A percentile compares a stretch with the other conserved stretches of the same genome.
phyloP scores from a whole-genome alignment of 2,329 filamentous ascomycete genomes.

The Colletotrichum viniferum region DNA sequence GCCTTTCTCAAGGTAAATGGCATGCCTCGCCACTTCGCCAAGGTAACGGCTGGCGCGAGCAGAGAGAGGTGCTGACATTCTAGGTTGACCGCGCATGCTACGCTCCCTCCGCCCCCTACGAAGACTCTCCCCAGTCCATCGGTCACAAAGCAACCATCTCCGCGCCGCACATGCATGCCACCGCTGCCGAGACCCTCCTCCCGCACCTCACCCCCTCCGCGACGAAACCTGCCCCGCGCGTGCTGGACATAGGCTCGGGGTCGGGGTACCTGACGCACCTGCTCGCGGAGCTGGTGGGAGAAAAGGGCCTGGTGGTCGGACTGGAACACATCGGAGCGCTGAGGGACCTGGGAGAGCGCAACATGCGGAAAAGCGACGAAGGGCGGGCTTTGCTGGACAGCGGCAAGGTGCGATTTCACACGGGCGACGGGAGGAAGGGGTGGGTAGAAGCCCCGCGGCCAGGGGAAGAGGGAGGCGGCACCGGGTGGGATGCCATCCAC shows the following conservation, averaged over 20 bases:
- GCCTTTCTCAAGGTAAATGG: constrained; percentile 73
- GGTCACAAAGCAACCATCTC: constrained; percentile 62
- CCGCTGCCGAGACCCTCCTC: constrained; percentile 55
- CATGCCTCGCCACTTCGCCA: too few species aligned
- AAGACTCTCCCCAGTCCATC: constrained; percentile 60
- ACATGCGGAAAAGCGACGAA: constrained; percentile 67
- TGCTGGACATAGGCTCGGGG: constrained; percentile 78
- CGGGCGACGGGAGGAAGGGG: constrained; percentile 75
- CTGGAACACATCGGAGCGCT: constrained; percentile 75
- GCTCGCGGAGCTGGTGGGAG: constrained; percentile 76
- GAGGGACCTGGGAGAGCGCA: constrained; percentile 64
- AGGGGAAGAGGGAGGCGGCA: constrained; percentile 52
- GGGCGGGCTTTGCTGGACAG: constrained; percentile 65
- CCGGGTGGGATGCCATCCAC: constrained; percentile 89
- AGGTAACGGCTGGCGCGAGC: not conserved
- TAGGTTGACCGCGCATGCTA: constrained; percentile 91
- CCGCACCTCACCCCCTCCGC: constrained; percentile 43
- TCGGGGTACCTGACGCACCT: constrained; percentile 89
- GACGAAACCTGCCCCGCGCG: constrained; percentile 45
- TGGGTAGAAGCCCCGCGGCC: constrained; percentile 52
- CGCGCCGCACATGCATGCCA: constrained; percentile 66
- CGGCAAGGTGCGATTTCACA: constrained; percentile 73
- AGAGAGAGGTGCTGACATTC: not conserved
- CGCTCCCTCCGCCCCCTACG: constrained; percentile 72
- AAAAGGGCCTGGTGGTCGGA: constrained; percentile 63